Evolutionary conservation across 108 stramenopile genomes (phyloP).

Genomic region (Craspedostauros australis): DNA sequence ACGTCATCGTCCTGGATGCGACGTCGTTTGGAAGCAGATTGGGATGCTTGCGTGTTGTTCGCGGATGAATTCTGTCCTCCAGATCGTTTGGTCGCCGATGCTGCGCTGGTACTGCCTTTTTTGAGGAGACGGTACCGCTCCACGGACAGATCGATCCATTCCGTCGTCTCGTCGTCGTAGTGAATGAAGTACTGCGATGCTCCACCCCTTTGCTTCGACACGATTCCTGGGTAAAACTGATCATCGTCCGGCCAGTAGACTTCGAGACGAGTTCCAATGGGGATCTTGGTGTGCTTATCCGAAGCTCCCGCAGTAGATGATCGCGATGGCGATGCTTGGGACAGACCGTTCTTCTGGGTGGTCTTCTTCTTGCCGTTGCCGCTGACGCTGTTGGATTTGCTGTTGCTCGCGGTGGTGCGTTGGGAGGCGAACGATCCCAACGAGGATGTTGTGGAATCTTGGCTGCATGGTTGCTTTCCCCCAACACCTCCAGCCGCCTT

Average conservation of each 20-base stretch:
- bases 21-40: constrained; percentile 7
- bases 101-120: neutral
- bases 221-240: constrained; percentile 42
- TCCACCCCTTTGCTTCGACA: constrained; percentile 10
- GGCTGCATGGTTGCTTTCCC: neutral
- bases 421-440: too few species aligned
- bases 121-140: constrained; percentile 37
- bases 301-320: constrained; percentile 10
- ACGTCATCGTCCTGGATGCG: constrained; percentile 26
- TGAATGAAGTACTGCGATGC: constrained; percentile 9
- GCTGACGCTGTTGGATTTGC: neutral
- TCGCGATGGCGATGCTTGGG: neutral
- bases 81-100: neutral
- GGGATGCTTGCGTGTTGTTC: neutral
- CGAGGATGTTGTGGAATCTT: neutral
- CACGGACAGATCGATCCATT: constrained; percentile 47
- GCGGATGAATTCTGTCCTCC: neutral
- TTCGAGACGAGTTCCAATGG: constrained; percentile 31
- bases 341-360: neutral
- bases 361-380: neutral
- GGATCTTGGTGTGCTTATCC: constrained; percentile 8
- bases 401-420: neutral
- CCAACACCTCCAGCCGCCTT: constrained; percentile 1
- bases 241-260: constrained; percentile 60
- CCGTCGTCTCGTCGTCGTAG: constrained; percentile 71